A percentile compares a stretch with the other conserved stretches of the same genome.
These are phyloP conservation scores for Microcyclospora pomicola DNA, from an alignment of 2,329 filamentous ascomycete genomes.

Conservation along the genomic window DNA sequence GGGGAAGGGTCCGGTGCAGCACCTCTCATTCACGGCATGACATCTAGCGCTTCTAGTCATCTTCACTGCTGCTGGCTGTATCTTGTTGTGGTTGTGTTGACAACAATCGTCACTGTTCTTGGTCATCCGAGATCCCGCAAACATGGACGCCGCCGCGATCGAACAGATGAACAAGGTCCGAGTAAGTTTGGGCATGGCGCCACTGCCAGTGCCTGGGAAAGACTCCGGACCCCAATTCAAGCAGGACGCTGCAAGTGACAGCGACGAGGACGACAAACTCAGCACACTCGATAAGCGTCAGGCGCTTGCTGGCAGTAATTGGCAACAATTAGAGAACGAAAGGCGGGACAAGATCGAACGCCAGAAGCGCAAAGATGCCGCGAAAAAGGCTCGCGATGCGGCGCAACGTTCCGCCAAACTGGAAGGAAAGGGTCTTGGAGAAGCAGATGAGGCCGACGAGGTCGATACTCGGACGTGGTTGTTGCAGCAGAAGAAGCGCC, in stretches of 20 bases:
- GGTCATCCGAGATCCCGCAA: conserved; percentile 1
- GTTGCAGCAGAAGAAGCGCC: conserved; percentile 77
- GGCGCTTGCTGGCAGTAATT: conserved; percentile 62
- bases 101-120: not conserved
- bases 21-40: too few relatives aligned
- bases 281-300: conserved; percentile 76
- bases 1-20: not conserved
- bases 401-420: conserved; percentile 63
- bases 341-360: conserved; percentile 58
- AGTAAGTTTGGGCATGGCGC: conserved; percentile 76
- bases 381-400: conserved; percentile 76
- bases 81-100: too few relatives aligned
- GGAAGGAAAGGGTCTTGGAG: conserved; percentile 72
- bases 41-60: too few relatives aligned
- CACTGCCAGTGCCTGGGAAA: conserved; percentile 67
- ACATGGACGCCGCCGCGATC: conserved; percentile 47
- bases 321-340: conserved; percentile 55
- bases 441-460: conserved; percentile 47
- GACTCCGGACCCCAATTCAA: conserved; percentile 45
- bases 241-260: conserved; percentile 11
- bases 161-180: conserved; percentile 92
- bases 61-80: too few relatives aligned
- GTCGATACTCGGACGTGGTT: conserved; percentile 78
- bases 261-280: conserved; percentile 53
- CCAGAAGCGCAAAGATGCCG: conserved; percentile 65